Base-by-base conservation (phyloP, 2,329 filamentous ascomycete genomes). In the Venturia carpophila region DNA sequence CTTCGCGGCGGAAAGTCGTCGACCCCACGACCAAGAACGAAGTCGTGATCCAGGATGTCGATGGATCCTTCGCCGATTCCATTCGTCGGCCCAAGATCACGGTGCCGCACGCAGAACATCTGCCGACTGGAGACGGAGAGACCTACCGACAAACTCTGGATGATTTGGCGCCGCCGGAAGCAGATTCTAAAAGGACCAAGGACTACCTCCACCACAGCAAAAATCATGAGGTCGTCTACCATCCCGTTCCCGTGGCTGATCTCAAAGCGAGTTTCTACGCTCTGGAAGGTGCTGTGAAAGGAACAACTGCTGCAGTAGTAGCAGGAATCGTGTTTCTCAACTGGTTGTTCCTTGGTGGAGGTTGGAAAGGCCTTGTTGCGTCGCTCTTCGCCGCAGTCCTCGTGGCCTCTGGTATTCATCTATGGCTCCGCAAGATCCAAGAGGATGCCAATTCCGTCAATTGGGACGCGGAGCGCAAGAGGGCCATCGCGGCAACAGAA, bases 1-100 rank as follows among this genome's bases (percentile, higher is more conserved):
- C 52, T n/a, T 58, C 79, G 30, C 79, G 80, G 66, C 77, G 82
- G 66, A 80, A 88, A 71, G 87, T 90, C 56, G 90, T 87, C 0
- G 88, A 91, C 70, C 87, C 87, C 0, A 81, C 90, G 49, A 91
- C 88, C 1, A 87, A 90, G 73, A 78, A 90, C 2, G 86, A 87
- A 1, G 81, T 90, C 60, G 78, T 76, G 47, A 87, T 90, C 42
- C 85, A 88, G 71, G 87, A 90, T 71, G 86, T 86, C 69, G 52
- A 58, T 21, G 30, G 30, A 2, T 37, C 30, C 11, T 58, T 58
- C 19, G 52, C 27, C 27, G 52, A 58, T 15, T 58, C 52, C 9
- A 58, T 58, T n/a, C 52, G 52, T 9, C 52, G 52, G 37, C 52
- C 52, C 5, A 58, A 58, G 17, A 58, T 58, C 19, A 89, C 87